Percentiles rank a stretch among this genome's conserved stretches.
Conservation (phyloP, 768 basidiomycete species). For the Gyrodon lividus region DNA sequence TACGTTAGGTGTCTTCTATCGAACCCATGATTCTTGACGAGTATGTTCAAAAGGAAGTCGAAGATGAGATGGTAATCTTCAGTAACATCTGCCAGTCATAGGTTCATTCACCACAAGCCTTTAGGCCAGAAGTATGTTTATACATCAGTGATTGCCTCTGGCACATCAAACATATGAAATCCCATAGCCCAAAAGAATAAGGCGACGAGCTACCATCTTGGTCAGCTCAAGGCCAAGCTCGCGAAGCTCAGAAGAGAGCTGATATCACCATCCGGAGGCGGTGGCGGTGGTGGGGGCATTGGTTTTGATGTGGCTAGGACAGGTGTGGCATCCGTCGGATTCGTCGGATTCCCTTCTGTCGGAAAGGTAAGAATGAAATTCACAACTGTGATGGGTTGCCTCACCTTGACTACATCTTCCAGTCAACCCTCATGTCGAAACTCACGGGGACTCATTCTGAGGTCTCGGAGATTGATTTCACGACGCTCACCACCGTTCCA, state of each 20-base stretch:
- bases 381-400: slow-evolving; percentile 4
- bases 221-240: slow-evolving; percentile 96
- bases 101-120: slow-evolving; percentile 28
- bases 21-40: slow-evolving; percentile 12
- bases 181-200: slow-evolving; percentile 89
- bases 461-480: slow-evolving; percentile 95
- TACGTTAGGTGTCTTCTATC: slow-evolving; percentile 29
- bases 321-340: slow-evolving; percentile 95
- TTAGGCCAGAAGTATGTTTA: slow-evolving; percentile 75
- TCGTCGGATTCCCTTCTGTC: slow-evolving; percentile 90
- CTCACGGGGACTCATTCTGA: slow-evolving; percentile 96
- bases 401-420: slow-evolving; percentile 5
- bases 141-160: slow-evolving; percentile 10
- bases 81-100: slow-evolving; percentile 10
- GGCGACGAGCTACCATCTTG: slow-evolving; percentile 94
- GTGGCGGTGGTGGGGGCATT: slow-evolving; percentile 84
- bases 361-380: slow-evolving; percentile 62
- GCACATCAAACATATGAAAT: slow-evolving; percentile 12
- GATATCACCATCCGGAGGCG: slow-evolving; percentile 71
- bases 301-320: slow-evolving; percentile 99
- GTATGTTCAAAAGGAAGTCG: slow-evolving; percentile 65
- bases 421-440: slow-evolving; percentile 95
- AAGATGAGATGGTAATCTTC: slow-evolving; percentile 89
- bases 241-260: slow-evolving; percentile 96
- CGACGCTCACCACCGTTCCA: slow-evolving; percentile 92